Percentiles rank a stretch among this genome's conserved stretches.
phyloP scores from a whole-genome alignment of 1,139 yeast genomes.

The Debaryomyces subglobosus region DNA sequence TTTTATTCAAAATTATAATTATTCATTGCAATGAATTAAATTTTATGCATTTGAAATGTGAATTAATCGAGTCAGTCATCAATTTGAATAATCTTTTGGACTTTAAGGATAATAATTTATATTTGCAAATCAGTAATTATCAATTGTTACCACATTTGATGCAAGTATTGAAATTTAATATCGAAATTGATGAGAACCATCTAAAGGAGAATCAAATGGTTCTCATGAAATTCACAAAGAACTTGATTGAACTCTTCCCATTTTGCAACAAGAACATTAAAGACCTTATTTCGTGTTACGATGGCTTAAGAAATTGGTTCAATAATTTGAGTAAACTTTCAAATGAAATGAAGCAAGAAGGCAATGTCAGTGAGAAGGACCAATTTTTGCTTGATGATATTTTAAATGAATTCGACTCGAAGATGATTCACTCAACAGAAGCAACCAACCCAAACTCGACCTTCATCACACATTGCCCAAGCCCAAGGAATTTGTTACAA shows the following conservation, averaged over 20 bases:
- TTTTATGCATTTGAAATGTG: conserved; percentile 22
- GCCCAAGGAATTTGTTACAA: conserved; percentile 3
- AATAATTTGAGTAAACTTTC: conserved; percentile 23
- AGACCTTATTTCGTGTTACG: conserved; percentile 30
- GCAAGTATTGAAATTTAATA: conserved; percentile 34
- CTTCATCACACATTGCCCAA: conserved; percentile 5
- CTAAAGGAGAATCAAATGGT: conserved; percentile 14
- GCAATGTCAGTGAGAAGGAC: conserved; percentile 1
- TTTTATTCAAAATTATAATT: conserved; percentile 37
- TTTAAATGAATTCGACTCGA: conserved; percentile 5
- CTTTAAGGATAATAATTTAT: conserved; percentile 29
- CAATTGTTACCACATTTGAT: conserved; percentile 40
- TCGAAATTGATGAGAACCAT: conserved; percentile 19
- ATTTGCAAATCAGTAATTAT: conserved; percentile 37
- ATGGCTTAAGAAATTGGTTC: conserved; percentile 32
- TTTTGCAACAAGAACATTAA: conserved; percentile 32
- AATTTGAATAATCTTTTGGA: conserved; percentile 25
- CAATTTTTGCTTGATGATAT: conserved; percentile 2
- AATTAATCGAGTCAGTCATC: conserved; percentile 26
- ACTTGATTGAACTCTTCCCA: conserved; percentile 31
- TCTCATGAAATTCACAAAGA: conserved; percentile 26
- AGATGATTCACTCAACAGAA: conserved; percentile 1
- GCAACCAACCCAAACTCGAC: conserved; percentile 4
- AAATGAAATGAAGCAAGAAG: conserved; percentile 12
- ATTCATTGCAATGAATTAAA: conserved; percentile 27